Evolutionary conservation across 495 filamentous ascomycete species (phyloP), one percentile per base, ranked within the genome.

Genomic region (Penicillium coffeae): DNA sequence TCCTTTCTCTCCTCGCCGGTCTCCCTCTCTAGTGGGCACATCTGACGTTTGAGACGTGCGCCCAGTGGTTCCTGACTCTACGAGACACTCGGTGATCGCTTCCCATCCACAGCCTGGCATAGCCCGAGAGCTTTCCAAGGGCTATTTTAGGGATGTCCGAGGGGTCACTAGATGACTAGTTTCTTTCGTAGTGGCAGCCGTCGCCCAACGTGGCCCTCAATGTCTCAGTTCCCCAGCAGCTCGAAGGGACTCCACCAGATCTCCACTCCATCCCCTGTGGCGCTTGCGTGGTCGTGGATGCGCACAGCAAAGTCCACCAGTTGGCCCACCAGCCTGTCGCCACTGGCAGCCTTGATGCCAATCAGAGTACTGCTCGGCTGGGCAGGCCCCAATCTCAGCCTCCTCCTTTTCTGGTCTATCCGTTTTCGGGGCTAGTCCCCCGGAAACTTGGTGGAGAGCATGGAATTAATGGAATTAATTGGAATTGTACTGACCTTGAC

Each of bases 221-320:
- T 27, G 16, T 44, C 35, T 54, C 51, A 47, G 33, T 55, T 43
- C 51, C 47, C 51, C 51, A 51, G 55, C 48, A 52, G 55, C 55
- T 58, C 55, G 35, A 51, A n/a, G n/a, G n/a, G 35, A 16, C 41
- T 40, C 8, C 39, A 38, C 45, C 48, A 43, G 43, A 52, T 45
- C 27, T 20, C 35, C 27, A 42, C 25, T 20, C 21, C 32, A 21
- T 21, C 22, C 38, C 38, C 38, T 41, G 20, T 30, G 25, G 25
- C 25, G 25, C 10, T 30, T 30, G 25, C 25, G 25, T 30, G 10
- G 25, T 30, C 25, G 25, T 30, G 25, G 25, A 30, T 4, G 25
- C 25, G 10, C 5, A 30, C 10, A 10, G 25, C 10, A n/a, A n/a
- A n/a, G n/a, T n/a, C n/a, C n/a, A 4, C 25, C 25, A 30, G 25